Base-by-base conservation (phyloP, 352 stramenopile genomes). In the Pythium dissimile region DNA sequence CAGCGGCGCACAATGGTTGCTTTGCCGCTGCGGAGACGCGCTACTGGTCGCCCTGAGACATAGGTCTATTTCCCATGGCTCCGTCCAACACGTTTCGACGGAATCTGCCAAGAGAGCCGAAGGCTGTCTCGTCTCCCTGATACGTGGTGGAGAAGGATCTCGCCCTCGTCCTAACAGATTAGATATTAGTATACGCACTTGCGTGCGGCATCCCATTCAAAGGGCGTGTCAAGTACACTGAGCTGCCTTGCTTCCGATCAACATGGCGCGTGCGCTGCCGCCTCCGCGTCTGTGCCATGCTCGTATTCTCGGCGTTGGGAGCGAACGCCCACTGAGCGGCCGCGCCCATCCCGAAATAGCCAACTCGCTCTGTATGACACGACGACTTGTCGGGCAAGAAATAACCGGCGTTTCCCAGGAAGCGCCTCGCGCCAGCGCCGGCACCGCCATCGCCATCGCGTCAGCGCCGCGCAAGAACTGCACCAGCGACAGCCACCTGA, bases 311-410 rank as follows among this genome's bases (percentile, higher is more conserved):
- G 49, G 49, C 49, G 49, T 34, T 28, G 38, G 38, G 38, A 45
- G 30, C 42, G 35, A 16, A 27, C 21, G 48, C 54, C 30, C 30
- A 20, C 20, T n/a, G 45, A 39, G 16, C 31, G 41, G 26, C 24
- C 16, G 31, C 8, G n/a, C 39, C 23, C 49, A 18, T 49, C 57
- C 57, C 48, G 57, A 65, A 59, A 65, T 65, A 65, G 55, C 46
- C 32, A 61, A 32, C 48, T 32, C 31, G 38, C 18, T 5, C n/a
- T 41, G 37, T 27, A 30, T 51, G 56, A 52, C 56, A 46, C 38
- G 42, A 46, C 48, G 57, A 53, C 57, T 65, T 65, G 57, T 59
- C 57, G 57, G 57, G 48, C 57, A 65, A 65, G 57, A 65, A 49
- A 59, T 59, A 65, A 65, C 57, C 48, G 57, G 57, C 57, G 34